These are phyloP conservation scores for Entomortierella chlamydospora DNA, from an alignment of 192 early-diverging fungal genomes.

Conservation along the genomic window DNA sequence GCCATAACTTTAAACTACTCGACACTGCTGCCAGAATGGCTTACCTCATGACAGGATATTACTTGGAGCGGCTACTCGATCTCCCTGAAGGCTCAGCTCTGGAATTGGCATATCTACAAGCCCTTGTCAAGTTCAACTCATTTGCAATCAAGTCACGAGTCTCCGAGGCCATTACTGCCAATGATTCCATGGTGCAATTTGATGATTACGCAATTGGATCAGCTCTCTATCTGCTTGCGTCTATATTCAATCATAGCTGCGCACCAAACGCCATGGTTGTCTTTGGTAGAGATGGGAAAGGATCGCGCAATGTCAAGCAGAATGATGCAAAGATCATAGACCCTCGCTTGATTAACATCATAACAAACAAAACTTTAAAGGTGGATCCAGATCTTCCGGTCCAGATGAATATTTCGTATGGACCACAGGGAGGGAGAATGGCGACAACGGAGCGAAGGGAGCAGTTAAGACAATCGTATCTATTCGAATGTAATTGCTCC, in stretches of 20 bases:
- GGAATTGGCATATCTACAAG: slow-evolving; percentile 33
- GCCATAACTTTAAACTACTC: slow-evolving; percentile 23
- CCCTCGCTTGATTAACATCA: slow-evolving; percentile 38
- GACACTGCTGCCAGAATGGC: not conserved
- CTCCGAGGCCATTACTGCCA: not conserved
- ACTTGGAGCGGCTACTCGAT: slow-evolving; percentile 21
- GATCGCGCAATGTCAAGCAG: too few species aligned
- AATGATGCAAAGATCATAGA: not conserved
- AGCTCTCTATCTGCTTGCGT: slow-evolving; percentile 33
- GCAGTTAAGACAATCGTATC: slow-evolving; percentile 8
- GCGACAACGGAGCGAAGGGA: slow-evolving; percentile 18
- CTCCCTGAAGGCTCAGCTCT: slow-evolving; percentile 14
- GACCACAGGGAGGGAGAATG: slow-evolving; percentile 43
- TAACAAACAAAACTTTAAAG: slow-evolving; percentile 20
- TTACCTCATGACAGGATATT: slow-evolving; percentile 30
- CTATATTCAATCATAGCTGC: slow-evolving; percentile 53
- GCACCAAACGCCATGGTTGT: slow-evolving; percentile 43
- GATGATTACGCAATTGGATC: slow-evolving; percentile 34
- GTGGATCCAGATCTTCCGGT: slow-evolving; percentile 17
- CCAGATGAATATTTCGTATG: slow-evolving; percentile 41
- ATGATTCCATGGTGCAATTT: not conserved
- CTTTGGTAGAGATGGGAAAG: slow-evolving; percentile 23
- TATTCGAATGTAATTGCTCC: slow-evolving; percentile 51
- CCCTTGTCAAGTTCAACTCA: slow-evolving; percentile 35
- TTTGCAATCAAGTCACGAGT: slow-evolving; percentile 40